Evolutionary conservation across 23 red algal species (phyloP), one percentile per base, ranked within the genome.

Genomic region (Gracilaria domingensis): DNA sequence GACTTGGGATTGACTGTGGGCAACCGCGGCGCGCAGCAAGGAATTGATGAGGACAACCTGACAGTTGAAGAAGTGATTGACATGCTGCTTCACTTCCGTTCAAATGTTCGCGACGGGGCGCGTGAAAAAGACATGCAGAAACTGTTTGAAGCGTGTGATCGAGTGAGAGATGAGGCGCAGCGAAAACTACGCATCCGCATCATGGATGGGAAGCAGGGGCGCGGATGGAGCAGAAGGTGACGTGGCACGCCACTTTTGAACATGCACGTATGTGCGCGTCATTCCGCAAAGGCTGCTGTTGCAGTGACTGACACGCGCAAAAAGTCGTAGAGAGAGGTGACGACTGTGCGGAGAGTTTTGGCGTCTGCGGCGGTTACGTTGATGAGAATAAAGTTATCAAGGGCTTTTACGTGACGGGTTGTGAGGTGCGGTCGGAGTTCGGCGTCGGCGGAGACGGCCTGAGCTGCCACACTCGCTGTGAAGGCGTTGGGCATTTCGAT

Each of bases 291-390:
- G 57, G 44, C 14, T 55, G 84, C 84, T 4, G 50, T 23, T 58
- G 84, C 71, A 26, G 30, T 37, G 7, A 88, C 6, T 40, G 84
- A 77, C 48, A 88, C 84, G 45, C 67, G 84, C 26, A 88, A 20
- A 32, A 88, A 88, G 66, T 88, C 84, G 84, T 88, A 88, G 38
- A 88, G 36, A 18, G 84, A 88, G 13, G 84, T 75, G 48, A 88
- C 84, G 24, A 69, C 61, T 14, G 84, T 88, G 6, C 84, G 84
- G 29, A 88, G 56, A 24, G 71, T 62, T 32, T 88, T 88, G 84
- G 59, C 45, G 67, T 88, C 84, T 2, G 84, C 23, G 14, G 84
- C 84, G 18, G 66, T 51, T 50, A 88, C 28, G 37, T 88, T 42
- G 37, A 88, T 88, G 42, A 75, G 51, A 75, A 88, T 39, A 32